These are phyloP conservation scores for Apiospora pterosperma DNA, from an alignment of 2,329 filamentous ascomycete genomes.

Conservation along the genomic window DNA sequence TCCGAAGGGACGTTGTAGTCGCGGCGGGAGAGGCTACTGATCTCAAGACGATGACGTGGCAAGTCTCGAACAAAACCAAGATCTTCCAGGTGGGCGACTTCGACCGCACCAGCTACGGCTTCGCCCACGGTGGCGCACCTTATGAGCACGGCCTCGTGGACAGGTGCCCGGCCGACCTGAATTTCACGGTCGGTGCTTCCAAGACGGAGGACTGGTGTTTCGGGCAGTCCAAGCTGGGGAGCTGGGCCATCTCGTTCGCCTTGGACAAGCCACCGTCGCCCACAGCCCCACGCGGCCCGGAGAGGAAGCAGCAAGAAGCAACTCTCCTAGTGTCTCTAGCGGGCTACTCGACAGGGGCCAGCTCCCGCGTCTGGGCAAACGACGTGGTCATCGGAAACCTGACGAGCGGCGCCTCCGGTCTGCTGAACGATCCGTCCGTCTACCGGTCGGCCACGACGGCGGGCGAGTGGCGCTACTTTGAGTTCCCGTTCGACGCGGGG, in stretches of 20 bases:
- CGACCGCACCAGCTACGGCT: constrained; percentile 42
- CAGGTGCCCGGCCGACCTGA: constrained; percentile 41
- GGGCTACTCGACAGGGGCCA: constrained; percentile 39
- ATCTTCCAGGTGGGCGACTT: constrained; percentile 48
- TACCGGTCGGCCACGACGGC: constrained; percentile 44
- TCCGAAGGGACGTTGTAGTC: constrained; percentile 37
- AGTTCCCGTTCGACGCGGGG: constrained; percentile 27
- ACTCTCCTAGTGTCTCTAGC: constrained; percentile 40
- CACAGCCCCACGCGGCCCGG: background rate
- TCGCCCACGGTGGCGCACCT: constrained; percentile 38
- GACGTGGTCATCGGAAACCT: constrained; percentile 36
- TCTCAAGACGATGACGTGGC: constrained; percentile 38
- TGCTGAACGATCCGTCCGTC: constrained; percentile 41
- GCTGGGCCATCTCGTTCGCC: constrained; percentile 32
- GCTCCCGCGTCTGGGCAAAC: constrained; percentile 38
- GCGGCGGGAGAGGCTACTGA: constrained; percentile 28
- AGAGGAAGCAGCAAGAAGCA: constrained; percentile 20
- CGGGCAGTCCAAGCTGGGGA: constrained; percentile 36
- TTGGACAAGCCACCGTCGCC: background rate
- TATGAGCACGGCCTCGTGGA: constrained; percentile 42
- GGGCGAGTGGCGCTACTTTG: constrained; percentile 44
- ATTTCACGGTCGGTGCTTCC: constrained; percentile 37
- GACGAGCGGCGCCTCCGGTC: constrained; percentile 22
- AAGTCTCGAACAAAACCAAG: constrained; percentile 30
- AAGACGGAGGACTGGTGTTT: constrained; percentile 45